Conservation (phyloP, 768 basidiomycete species). For the Rossbeevera mucosa region DNA sequence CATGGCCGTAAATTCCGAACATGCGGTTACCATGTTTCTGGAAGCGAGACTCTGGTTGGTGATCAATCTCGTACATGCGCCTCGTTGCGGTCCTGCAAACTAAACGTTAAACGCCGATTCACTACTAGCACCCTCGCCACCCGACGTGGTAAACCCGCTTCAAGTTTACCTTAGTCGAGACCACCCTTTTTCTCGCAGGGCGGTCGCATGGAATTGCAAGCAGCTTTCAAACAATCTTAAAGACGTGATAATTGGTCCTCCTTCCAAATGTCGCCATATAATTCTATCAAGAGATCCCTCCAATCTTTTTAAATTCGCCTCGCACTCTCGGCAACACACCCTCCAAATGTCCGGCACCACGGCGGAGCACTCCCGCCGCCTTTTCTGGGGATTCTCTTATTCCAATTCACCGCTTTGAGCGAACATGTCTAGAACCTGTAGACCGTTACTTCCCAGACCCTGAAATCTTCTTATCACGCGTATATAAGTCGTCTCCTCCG, state of each 20-base stretch:
- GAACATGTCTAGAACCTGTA: conserved; percentile 20
- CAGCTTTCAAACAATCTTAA: conserved; percentile 22
- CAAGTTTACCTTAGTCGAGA: conserved; percentile 29
- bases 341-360: conserved; percentile 14
- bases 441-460: conserved; percentile 18
- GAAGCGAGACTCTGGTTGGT: conserved; percentile 20
- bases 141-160: conserved; percentile 10
- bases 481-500: conserved; percentile 25
- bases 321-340: conserved; percentile 19
- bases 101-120: conserved; percentile 24
- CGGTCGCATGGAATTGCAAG: conserved; percentile 1
- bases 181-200: conserved; percentile 4
- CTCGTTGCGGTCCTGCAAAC: conserved; percentile 30
- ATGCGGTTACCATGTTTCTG: conserved; percentile 34
- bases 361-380: conserved; percentile 14
- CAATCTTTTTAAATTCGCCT: conserved; percentile 11
- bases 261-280: conserved; percentile 7
- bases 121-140: conserved; percentile 11
- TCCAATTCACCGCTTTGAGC: conserved; percentile 28
- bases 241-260: conserved; percentile 28
- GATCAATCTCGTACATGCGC: conserved; percentile 23
- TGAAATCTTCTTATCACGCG: conserved; percentile 15
- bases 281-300: conserved; percentile 9
- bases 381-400: conserved; percentile 34
- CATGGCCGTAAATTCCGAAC: conserved; percentile 31